phyloP scores from a whole-genome alignment of 805 yeast species.

The Ogataea allantospora region DNA sequence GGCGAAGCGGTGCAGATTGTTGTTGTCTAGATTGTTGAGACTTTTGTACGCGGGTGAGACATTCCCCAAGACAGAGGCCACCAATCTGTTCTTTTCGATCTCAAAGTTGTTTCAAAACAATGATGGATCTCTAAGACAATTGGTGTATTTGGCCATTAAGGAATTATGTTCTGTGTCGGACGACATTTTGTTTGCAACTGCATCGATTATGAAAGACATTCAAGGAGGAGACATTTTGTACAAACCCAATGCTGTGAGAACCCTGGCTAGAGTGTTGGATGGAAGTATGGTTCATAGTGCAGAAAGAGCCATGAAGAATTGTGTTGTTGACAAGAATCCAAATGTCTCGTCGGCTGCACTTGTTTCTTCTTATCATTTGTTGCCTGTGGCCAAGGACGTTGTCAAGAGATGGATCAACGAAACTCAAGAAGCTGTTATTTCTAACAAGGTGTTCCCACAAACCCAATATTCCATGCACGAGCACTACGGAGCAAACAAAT shows the following conservation, averaged over 20 bases:
- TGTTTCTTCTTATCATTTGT: slow-evolving; percentile 83
- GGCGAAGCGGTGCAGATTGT: slow-evolving; percentile 79
- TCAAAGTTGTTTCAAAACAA: slow-evolving; percentile 94
- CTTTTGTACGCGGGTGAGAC: slow-evolving; percentile 82
- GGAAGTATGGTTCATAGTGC: slow-evolving; percentile 88
- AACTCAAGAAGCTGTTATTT: slow-evolving; percentile 82
- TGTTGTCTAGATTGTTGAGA: slow-evolving; percentile 80
- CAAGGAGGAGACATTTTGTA: slow-evolving; percentile 83
- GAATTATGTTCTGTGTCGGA: slow-evolving; percentile 82
- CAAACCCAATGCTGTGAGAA: slow-evolving; percentile 93
- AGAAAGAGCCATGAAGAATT: slow-evolving; percentile 88
- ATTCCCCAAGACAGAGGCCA: slow-evolving; percentile 86
- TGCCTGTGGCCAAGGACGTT: slow-evolving; percentile 87
- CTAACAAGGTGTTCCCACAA: slow-evolving; percentile 53
- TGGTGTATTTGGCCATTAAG: slow-evolving; percentile 91
- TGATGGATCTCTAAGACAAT: slow-evolving; percentile 83
- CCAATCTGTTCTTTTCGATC: slow-evolving; percentile 87
- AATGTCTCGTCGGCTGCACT: slow-evolving; percentile 91
- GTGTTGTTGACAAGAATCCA: slow-evolving; percentile 89
- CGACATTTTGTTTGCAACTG: slow-evolving; percentile 95
- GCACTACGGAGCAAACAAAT: slow-evolving; percentile 51
- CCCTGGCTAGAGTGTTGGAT: slow-evolving; percentile 86
- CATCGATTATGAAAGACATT: slow-evolving; percentile 96
- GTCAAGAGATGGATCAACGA: slow-evolving; percentile 94
- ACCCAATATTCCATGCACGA: slow-evolving; percentile 53